Evolutionary conservation across 2,329 filamentous ascomycete species (phyloP).

Genomic region (Diaporthe vaccinii): DNA sequence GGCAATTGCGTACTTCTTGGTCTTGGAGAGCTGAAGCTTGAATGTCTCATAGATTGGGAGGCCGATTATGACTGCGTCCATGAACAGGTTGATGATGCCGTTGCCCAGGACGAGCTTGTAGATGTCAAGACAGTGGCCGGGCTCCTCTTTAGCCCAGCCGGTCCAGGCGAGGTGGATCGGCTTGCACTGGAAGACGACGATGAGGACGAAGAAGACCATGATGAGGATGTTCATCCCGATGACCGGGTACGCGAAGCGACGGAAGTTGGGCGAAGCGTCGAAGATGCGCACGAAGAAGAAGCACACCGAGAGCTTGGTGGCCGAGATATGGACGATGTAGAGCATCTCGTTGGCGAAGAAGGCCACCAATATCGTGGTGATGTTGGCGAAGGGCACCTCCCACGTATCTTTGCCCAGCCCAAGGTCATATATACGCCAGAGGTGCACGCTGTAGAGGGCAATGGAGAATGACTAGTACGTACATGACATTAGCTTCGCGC

Average conservation of each 20-base stretch:
- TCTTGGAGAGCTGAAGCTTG: slow-evolving; percentile 23
- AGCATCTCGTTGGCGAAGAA: slow-evolving; percentile 26
- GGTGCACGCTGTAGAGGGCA: not conserved
- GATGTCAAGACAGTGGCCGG: slow-evolving; percentile 17
- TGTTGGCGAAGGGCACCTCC: slow-evolving; percentile 9
- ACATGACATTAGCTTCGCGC: not conserved
- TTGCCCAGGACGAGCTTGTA: slow-evolving; percentile 30
- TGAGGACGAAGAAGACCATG: slow-evolving; percentile 10
- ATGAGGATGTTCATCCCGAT: slow-evolving; percentile 25
- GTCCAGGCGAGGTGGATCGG: slow-evolving; percentile 20
- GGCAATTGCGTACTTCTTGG: slow-evolving; percentile 19
- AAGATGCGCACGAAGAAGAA: slow-evolving; percentile 35
- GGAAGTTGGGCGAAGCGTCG: slow-evolving; percentile 9
- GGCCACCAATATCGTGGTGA: not conserved
- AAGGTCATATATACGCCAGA: slow-evolving; percentile 4
- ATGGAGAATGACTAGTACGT: not conserved
- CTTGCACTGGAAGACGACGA: slow-evolving; percentile 25
- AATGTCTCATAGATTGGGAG: slow-evolving; percentile 26
- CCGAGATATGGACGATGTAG: slow-evolving; percentile 24
- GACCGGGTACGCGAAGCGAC: slow-evolving; percentile 11
- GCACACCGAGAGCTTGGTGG: slow-evolving; percentile 31
- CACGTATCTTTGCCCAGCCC: slow-evolving; percentile 26
- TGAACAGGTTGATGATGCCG: slow-evolving; percentile 23
- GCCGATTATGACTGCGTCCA: slow-evolving; percentile 29
- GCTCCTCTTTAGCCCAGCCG: slow-evolving; percentile 4